Evolutionary conservation across 2,329 filamentous ascomycete genomes (phyloP).

Genomic region (Apiospora pterosperma): DNA sequence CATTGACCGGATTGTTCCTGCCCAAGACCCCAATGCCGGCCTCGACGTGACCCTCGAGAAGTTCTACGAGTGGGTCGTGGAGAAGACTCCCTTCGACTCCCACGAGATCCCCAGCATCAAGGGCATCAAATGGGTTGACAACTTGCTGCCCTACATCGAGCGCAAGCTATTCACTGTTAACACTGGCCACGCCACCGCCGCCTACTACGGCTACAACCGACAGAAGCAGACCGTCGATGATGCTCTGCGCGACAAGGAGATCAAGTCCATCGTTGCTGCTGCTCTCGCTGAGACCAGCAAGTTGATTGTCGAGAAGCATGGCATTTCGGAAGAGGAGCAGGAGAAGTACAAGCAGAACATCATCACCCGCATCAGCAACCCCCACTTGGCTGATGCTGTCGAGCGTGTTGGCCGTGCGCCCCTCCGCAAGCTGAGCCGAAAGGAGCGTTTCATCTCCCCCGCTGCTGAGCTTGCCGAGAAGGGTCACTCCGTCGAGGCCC

Average conservation of each 20-base stretch:
- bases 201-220: conserved; percentile 88
- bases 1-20: conserved; percentile 96
- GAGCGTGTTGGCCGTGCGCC: conserved; percentile 95
- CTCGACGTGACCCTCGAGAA: conserved; percentile 95
- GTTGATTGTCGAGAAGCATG: conserved; percentile 84
- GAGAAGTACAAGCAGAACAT: conserved; percentile 88
- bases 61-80: conserved; percentile 99
- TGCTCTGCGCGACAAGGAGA: conserved; percentile 75
- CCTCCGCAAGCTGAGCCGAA: conserved; percentile 87
- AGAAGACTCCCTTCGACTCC: conserved; percentile 77
- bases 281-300: conserved; percentile 82
- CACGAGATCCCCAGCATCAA: conserved; percentile 70
- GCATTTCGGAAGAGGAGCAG: conserved; percentile 72
- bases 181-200: conserved; percentile 92
- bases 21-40: conserved; percentile 75
- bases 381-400: conserved; percentile 85
- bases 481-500: conserved; percentile 66
- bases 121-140: conserved; percentile 88
- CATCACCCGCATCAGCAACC: conserved; percentile 89
- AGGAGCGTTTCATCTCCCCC: conserved; percentile 93
- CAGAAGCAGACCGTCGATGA: conserved; percentile 89
- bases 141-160: conserved; percentile 95
- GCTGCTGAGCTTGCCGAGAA: conserved; percentile 84
- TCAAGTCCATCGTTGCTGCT: conserved; percentile 74
- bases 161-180: conserved; percentile 99